A percentile compares a stretch with the other conserved stretches of the same genome.
Evolutionary conservation across 2,329 filamentous ascomycete species (phyloP).

Genomic region (Pestalotiopsis sp.): DNA sequence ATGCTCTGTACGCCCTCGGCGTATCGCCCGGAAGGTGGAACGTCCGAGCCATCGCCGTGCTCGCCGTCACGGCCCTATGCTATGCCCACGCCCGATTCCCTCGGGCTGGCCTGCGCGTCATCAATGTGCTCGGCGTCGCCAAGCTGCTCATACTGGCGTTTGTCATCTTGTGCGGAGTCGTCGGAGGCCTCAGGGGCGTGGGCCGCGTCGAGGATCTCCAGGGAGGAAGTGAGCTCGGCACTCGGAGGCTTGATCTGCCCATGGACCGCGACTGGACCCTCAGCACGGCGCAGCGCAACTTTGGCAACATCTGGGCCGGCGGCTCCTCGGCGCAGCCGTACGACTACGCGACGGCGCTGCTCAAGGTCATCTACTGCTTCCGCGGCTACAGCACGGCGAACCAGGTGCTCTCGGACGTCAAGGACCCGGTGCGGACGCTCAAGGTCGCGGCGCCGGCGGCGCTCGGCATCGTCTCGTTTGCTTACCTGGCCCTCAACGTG

Average conservation of each 20-base stretch:
- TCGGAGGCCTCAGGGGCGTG: slow-evolving; percentile 36
- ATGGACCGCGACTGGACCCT: slow-evolving; percentile 25
- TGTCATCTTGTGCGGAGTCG: slow-evolving; percentile 46
- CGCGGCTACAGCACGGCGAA: slow-evolving; percentile 59
- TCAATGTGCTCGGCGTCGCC: slow-evolving; percentile 50
- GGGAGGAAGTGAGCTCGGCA: not conserved
- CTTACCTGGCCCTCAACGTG: slow-evolving; percentile 61
- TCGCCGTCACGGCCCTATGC: slow-evolving; percentile 49
- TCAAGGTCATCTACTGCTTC: slow-evolving; percentile 60
- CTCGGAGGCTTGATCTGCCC: slow-evolving; percentile 24
- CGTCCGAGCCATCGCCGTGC: slow-evolving; percentile 49
- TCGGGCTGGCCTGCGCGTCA: slow-evolving; percentile 48
- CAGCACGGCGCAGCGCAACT: slow-evolving; percentile 42
- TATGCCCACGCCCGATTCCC: slow-evolving; percentile 49
- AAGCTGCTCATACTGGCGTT: slow-evolving; percentile 53
- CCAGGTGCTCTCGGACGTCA: slow-evolving; percentile 59
- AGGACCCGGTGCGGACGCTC: slow-evolving; percentile 59
- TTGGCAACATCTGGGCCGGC: slow-evolving; percentile 41
- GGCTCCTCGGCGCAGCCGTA: slow-evolving; percentile 40
- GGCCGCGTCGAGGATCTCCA: slow-evolving; percentile 19
- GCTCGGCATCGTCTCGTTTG: slow-evolving; percentile 53
- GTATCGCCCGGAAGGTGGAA: slow-evolving; percentile 48
- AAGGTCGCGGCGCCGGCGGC: slow-evolving; percentile 59
- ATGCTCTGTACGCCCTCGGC: slow-evolving; percentile 49
- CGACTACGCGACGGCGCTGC: slow-evolving; percentile 51